Conservation (phyloP, 176 grass and related monocot species). For the Ensete ventricosum region DNA sequence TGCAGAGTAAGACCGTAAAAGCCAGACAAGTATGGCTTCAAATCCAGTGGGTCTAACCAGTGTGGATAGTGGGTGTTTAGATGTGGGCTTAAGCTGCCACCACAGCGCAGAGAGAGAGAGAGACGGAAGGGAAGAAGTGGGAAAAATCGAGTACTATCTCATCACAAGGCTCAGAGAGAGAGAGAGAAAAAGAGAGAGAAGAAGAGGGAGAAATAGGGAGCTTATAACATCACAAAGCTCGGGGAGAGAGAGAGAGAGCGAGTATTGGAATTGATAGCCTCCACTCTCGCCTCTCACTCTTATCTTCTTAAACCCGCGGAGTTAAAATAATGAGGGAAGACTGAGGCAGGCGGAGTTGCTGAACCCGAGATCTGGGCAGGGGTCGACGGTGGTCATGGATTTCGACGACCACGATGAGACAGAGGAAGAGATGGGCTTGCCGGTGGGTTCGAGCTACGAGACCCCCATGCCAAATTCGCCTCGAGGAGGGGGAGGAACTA, state of each 20-base stretch:
- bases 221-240: too few relatives aligned
- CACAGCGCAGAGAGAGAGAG: neutral
- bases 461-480: neutral
- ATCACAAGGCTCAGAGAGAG: too few relatives aligned
- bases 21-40: too few relatives aligned
- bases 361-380: neutral
- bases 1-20: neutral
- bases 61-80: neutral
- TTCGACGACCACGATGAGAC: constrained; percentile 50
- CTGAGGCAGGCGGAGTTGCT: neutral
- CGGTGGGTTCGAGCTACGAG: constrained; percentile 55
- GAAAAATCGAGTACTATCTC: too few relatives aligned
- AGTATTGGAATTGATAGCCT: neutral
- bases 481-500: neutral
- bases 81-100: too few relatives aligned
- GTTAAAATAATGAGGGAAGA: neutral
- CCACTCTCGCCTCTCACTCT: neutral
- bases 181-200: neutral
- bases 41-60: neutral
- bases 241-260: neutral
- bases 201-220: neutral
- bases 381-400: constrained; percentile 32
- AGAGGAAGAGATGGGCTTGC: constrained; percentile 37
- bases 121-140: neutral
- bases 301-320: neutral